Percentiles rank a stretch among this genome's conserved stretches.
These are phyloP conservation scores for Eucalyptus guilfoylei DNA, from an alignment of 345 rosid genomes.

Conservation along the genomic window DNA sequence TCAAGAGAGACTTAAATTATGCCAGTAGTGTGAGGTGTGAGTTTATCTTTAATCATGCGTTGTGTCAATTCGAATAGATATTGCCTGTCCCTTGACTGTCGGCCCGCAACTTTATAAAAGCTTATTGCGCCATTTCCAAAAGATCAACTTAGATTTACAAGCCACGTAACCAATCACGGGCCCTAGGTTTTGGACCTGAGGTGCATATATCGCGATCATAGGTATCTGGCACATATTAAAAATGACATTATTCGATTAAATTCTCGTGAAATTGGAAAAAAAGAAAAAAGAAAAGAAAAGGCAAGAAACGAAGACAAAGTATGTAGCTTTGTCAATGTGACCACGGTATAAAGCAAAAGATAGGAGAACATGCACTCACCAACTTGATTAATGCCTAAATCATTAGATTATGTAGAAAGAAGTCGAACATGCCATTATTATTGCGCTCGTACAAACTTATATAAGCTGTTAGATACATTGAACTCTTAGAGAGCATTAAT, in stretches of 20 bases:
- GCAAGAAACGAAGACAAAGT: not conserved
- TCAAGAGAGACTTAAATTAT: not conserved
- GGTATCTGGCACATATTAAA: not conserved
- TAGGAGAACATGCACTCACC: not conserved
- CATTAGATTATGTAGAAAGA: not conserved
- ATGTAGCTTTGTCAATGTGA: not conserved
- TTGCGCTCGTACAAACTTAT: not conserved
- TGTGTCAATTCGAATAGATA: not conserved
- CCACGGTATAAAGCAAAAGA: not conserved
- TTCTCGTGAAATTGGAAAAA: not conserved
- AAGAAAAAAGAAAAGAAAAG: not conserved
- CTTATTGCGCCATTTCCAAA: not conserved
- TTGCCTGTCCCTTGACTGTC: not conserved
- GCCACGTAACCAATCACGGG: not conserved
- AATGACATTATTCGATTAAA: not conserved
- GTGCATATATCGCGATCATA: not conserved
- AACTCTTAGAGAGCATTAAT: not conserved
- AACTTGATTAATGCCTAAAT: not conserved
- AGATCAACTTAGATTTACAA: not conserved
- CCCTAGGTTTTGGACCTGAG: not conserved
- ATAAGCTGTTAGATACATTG: slow-evolving; percentile 25
- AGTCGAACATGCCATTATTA: not conserved
- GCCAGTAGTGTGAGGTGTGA: not conserved
- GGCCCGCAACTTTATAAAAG: not conserved
- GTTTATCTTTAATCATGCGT: not conserved